These are phyloP conservation scores for Eleusine coracana DNA, from an alignment of 176 grass and related monocot genomes.

Conservation along the genomic window DNA sequence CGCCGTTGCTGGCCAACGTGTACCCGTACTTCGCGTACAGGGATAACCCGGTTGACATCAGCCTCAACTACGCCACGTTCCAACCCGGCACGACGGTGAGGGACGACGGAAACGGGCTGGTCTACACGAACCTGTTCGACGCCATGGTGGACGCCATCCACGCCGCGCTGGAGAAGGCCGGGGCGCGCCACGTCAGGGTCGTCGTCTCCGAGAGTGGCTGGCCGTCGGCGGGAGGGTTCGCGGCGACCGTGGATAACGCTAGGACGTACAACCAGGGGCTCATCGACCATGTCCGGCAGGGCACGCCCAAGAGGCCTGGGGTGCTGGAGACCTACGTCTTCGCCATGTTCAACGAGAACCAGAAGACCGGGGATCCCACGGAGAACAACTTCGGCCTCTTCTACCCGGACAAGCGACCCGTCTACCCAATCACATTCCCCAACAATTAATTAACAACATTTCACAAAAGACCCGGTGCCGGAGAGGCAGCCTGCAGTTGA, in stretches of 20 bases:
- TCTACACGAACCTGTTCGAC: slow-evolving; percentile 55
- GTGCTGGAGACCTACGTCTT: slow-evolving; percentile 64
- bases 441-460: slow-evolving; percentile 1
- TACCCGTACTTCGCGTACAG: slow-evolving; percentile 64
- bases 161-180: slow-evolving; percentile 59
- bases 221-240: slow-evolving; percentile 59
- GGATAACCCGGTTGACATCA: background rate
- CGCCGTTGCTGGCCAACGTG: slow-evolving; percentile 62
- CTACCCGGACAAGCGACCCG: slow-evolving; percentile 45
- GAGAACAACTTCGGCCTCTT: slow-evolving; percentile 71
- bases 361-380: slow-evolving; percentile 18
- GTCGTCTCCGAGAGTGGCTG: slow-evolving; percentile 60
- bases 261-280: slow-evolving; percentile 54
- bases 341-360: slow-evolving; percentile 81
- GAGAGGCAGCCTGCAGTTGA: no score
- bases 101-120: background rate
- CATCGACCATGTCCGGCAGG: slow-evolving; percentile 40
- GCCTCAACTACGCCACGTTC: slow-evolving; percentile 52
- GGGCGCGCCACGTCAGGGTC: slow-evolving; percentile 30
- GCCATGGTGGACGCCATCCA: slow-evolving; percentile 56
- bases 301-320: slow-evolving; percentile 56
- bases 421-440: slow-evolving; percentile 53
- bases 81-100: slow-evolving; percentile 26
- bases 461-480: background rate
- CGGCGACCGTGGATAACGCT: slow-evolving; percentile 45